phyloP scores from a whole-genome alignment of 768 basidiomycete genomes.

The Mycena venus region DNA sequence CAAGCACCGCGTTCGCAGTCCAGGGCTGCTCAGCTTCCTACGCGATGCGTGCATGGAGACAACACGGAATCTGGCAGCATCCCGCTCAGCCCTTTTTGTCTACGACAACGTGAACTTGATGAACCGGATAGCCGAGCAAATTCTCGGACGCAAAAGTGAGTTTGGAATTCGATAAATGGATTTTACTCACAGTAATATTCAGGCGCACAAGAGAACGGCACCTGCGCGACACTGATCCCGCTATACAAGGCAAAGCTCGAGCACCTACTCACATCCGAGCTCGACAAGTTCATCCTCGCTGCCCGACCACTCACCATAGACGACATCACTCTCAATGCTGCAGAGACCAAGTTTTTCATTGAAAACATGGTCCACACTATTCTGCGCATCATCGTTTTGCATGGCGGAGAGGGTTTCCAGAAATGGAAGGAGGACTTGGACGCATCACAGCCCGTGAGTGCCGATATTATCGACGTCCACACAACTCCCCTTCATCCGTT shows the following conservation, averaged over 20 bases:
- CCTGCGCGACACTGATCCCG: conserved; percentile 39
- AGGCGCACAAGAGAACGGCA: conserved; percentile 44
- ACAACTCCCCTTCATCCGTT: conserved; percentile 22
- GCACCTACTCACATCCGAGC: conserved; percentile 32
- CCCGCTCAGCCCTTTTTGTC: neutral
- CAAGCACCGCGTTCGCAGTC: too few species aligned
- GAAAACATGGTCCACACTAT: conserved; percentile 4
- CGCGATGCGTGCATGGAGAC: too few species aligned
- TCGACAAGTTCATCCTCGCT: conserved; percentile 21
- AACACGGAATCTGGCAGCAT: too few species aligned
- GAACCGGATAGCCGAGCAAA: neutral
- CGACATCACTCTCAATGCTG: conserved; percentile 34
- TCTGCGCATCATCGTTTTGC: conserved; percentile 21
- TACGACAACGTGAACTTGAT: neutral
- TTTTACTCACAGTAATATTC: neutral
- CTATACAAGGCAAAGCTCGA: conserved; percentile 30
- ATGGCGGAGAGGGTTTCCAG: conserved; percentile 26
- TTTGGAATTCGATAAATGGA: neutral
- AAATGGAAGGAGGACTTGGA: conserved; percentile 11
- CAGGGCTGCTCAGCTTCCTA: too few species aligned
- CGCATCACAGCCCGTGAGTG: neutral
- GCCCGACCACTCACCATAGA: conserved; percentile 33
- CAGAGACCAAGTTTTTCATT: conserved; percentile 19
- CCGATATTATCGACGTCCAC: conserved; percentile 23
- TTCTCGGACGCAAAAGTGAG: neutral